Conservation (phyloP, 2,329 filamentous ascomycete species). For the Camillea tinctor region DNA sequence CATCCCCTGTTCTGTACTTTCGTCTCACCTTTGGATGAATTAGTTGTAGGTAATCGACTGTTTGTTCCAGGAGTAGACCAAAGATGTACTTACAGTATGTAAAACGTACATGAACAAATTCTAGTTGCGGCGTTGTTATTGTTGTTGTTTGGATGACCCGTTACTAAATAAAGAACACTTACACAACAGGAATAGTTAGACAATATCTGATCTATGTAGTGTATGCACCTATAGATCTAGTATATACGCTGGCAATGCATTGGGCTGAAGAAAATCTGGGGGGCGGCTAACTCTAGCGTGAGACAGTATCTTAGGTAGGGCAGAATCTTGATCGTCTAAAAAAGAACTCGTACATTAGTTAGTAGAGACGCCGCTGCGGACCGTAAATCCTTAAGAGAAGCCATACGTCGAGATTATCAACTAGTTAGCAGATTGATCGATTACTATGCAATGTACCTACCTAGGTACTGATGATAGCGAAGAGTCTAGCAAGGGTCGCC, state of each 20-base stretch:
- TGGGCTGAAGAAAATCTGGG: not conserved
- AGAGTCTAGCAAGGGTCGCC: not conserved
- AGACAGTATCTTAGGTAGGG: not conserved
- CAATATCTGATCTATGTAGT: not conserved
- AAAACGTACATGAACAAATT: not conserved
- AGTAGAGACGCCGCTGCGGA: not conserved
- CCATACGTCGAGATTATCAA: not conserved
- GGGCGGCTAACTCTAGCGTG: not conserved
- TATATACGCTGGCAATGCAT: not conserved
- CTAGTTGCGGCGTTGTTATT: not conserved
- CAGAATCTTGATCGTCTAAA: not conserved
- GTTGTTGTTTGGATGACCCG: not conserved
- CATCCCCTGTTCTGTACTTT: too few species aligned
- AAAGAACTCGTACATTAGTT: not conserved
- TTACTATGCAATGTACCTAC: too few species aligned
- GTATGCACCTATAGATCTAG: not conserved
- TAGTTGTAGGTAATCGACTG: too few species aligned
- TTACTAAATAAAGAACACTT: not conserved
- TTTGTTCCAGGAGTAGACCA: too few species aligned
- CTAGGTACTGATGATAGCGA: not conserved
- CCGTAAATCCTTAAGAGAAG: not conserved
- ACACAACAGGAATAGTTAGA: not conserved
- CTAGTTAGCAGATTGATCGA: too few species aligned
- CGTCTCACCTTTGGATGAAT: too few species aligned
- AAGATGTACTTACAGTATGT: too few species aligned